Conservation (phyloP, 352 stramenopile species). For the Phytophthora pseudosyringae region DNA sequence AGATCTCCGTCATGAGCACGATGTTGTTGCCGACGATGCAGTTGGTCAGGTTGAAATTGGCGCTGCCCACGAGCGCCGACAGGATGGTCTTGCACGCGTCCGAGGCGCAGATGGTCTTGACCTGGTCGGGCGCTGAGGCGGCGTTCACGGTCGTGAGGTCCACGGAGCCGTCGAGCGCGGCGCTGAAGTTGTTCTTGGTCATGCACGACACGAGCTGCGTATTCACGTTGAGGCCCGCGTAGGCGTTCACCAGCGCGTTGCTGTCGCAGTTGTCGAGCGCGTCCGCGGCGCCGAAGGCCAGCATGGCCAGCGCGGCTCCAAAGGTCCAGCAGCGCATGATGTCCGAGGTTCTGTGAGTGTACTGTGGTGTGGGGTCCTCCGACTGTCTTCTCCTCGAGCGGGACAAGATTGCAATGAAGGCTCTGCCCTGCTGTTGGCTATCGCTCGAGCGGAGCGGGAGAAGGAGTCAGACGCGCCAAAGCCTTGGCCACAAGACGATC, state of each 20-base stretch:
- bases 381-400: slow-evolving; percentile 37
- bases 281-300: slow-evolving; percentile 23
- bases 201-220: slow-evolving; percentile 55
- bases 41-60: slow-evolving; percentile 60
- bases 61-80: slow-evolving; percentile 48
- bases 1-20: slow-evolving; percentile 57
- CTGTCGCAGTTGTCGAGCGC: slow-evolving; percentile 47
- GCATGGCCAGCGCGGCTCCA: slow-evolving; percentile 20
- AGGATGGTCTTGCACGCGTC: slow-evolving; percentile 52
- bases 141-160: slow-evolving; percentile 46
- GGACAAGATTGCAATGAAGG: slow-evolving; percentile 47
- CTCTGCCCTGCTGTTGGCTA: slow-evolving; percentile 13
- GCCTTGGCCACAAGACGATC: slow-evolving; percentile 16
- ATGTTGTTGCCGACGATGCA: slow-evolving; percentile 60
- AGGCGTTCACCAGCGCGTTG: slow-evolving; percentile 54
- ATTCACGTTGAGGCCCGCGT: slow-evolving; percentile 59
- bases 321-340: slow-evolving; percentile 31
- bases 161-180: slow-evolving; percentile 52
- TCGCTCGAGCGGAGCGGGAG: background rate
- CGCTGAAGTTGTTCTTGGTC: slow-evolving; percentile 55
- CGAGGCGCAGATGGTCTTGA: slow-evolving; percentile 51
- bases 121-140: slow-evolving; percentile 41
- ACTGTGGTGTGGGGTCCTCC: slow-evolving; percentile 9
- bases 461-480: slow-evolving; percentile 22
- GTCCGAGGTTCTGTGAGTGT: background rate